Percentiles rank a stretch among this genome's conserved stretches.
Evolutionary conservation across 306 rosid species (phyloP).

Genomic region (Gastrolobium villosum): DNA sequence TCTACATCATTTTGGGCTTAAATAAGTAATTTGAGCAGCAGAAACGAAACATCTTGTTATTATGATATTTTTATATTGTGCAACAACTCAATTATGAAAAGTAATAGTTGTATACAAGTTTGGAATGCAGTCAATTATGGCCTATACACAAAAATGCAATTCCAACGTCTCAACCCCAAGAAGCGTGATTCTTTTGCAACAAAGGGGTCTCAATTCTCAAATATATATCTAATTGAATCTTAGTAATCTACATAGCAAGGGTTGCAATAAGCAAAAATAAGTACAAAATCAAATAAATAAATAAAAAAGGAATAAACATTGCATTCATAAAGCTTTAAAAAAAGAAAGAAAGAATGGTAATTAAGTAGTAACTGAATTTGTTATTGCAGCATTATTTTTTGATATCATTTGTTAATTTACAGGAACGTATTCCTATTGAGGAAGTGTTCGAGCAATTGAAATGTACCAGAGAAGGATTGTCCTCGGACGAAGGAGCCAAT

Average conservation of each 20-base stretch:
- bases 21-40: no score
- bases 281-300: not conserved
- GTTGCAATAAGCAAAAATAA: not conserved
- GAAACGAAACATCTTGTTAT: no score
- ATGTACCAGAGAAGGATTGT: conserved; percentile 85
- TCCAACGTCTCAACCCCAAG: not conserved
- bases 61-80: no score
- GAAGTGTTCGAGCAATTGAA: conserved; percentile 93
- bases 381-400: conserved; percentile 15
- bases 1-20: no score
- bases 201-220: not conserved
- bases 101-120: no score
- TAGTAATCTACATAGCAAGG: not conserved
- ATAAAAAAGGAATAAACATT: not conserved
- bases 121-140: not conserved
- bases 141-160: no score
- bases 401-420: conserved; percentile 41
- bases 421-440: conserved; percentile 94
- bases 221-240: not conserved
- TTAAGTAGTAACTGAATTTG: not conserved
- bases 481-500: conserved; percentile 77
- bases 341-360: not conserved
- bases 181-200: not conserved
- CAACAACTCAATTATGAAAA: no score
- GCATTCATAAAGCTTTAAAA: not conserved